Conservation (phyloP, 164 flowering plant species). For the Liquidambar formosana region DNA sequence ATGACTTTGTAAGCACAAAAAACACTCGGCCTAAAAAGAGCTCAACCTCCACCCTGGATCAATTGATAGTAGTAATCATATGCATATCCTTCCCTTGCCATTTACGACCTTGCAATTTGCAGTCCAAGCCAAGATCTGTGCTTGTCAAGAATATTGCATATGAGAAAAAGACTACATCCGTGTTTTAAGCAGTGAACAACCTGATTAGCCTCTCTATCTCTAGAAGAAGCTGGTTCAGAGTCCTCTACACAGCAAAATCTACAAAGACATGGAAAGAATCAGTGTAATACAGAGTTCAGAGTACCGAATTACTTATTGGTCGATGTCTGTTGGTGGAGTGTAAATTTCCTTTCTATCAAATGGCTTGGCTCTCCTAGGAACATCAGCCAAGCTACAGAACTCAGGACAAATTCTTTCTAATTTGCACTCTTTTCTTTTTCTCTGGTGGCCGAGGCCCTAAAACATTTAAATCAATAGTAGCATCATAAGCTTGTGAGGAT, state of each 20-base stretch:
- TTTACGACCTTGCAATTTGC: no score
- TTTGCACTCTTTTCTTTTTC: constrained; percentile 39
- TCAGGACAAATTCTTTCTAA: constrained; percentile 42
- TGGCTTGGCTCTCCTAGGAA: constrained; percentile 52
- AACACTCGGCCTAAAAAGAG: no score
- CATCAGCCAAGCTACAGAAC: constrained; percentile 52
- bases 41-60: no score
- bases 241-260: not conserved
- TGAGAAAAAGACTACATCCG: not conserved
- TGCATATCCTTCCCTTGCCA: no score
- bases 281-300: constrained; percentile 4
- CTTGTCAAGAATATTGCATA: no score
- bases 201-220: not conserved
- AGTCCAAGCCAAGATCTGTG: no score
- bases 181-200: not conserved
- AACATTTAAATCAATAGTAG: constrained; percentile 50
- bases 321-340: constrained; percentile 11
- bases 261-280: not conserved
- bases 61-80: no score
- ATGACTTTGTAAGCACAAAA: no score
- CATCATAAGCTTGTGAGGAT: constrained; percentile 48
- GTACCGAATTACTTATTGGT: not conserved
- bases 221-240: not conserved
- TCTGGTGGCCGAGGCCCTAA: constrained; percentile 81
- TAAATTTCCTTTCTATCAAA: constrained; percentile 49